Base-by-base conservation (phyloP, 495 filamentous ascomycete species). In the Podospora didyma region DNA sequence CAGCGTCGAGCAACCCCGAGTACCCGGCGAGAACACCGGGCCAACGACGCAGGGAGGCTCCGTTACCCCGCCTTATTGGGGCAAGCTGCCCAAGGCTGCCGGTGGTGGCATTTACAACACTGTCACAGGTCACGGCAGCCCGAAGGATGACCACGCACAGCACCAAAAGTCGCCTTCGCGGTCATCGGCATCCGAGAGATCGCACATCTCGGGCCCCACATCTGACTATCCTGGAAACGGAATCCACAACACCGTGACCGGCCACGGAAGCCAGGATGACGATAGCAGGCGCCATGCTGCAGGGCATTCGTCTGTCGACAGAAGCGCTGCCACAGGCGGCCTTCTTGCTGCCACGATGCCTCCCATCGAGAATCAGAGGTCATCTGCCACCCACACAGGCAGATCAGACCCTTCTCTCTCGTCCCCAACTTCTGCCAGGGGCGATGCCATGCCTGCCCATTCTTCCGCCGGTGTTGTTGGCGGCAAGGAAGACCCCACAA, bases 71-170 rank as follows among this genome's bases (percentile, higher is more conserved):
- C 69, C 72, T 0, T 75, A 77, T 56, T 75, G 74, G 74, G 74
- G 74, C 23, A 55, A 62, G 28, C 61, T 74, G 23, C 70, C 74
- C 50, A 64, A 67, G 48, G 67, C 68, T 2, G 46, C 56, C 11
- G 60, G 63, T 4, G 61, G 67, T 16, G 64, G 60, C 5, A 57
- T 75, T n/a, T 75, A 77, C 31, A 77, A 77, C 55, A 67, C 66
- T 0, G 72, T 77, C 11, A 64, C 63, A 3, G 74, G 74, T 16
- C 74, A 77, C 34, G 74, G 74, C 5, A 77, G 74, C 52, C 41
- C 70, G 45, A 60, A 63, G 7, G 69, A 70, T 45, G 62, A 62
- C 50, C 62, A 72, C 28, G 61, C 52, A 0, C 61, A 74, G 20
- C 72, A 73, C 46, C 64, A 69, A 22, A 44, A 58, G 47, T 7